These are phyloP conservation scores for Phtheirospermum japonicum DNA, from an alignment of 257 asterid species.

Conservation along the genomic window DNA sequence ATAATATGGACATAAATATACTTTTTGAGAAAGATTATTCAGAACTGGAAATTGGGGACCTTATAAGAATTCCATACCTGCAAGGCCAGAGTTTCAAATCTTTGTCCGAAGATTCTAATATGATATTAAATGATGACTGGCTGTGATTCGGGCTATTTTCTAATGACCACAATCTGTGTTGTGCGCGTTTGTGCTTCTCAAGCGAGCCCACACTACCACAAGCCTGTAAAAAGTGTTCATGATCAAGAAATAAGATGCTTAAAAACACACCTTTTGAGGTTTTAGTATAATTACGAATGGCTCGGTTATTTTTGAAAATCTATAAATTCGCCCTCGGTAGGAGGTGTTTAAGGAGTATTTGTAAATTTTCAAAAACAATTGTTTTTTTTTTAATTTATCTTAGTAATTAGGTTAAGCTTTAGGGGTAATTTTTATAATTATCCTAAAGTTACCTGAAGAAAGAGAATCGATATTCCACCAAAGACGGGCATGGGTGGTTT, in stretches of 20 bases:
- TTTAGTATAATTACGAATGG: neutral
- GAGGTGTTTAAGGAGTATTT: neutral
- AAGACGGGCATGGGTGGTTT: slow-evolving; percentile 39
- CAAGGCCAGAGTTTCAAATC: too few relatives aligned
- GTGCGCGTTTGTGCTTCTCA: slow-evolving; percentile 46
- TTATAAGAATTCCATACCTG: too few relatives aligned
- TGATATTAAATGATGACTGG: slow-evolving; percentile 45
- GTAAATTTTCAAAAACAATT: neutral
- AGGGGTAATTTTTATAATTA: neutral
- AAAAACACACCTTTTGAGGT: neutral
- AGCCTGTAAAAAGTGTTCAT: slow-evolving; percentile 19
- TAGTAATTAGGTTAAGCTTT: neutral
- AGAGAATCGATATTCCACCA: slow-evolving; percentile 56
- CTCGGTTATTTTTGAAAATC: too few relatives aligned
- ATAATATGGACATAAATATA: too few relatives aligned
- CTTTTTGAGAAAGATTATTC: too few relatives aligned
- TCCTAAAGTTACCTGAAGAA: slow-evolving; percentile 42
- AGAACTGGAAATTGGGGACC: too few relatives aligned
- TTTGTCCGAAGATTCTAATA: too few relatives aligned
- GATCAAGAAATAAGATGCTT: slow-evolving; percentile 1
- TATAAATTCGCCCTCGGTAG: neutral
- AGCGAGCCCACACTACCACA: slow-evolving; percentile 36
- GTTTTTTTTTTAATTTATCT: too few relatives aligned
- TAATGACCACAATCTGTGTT: slow-evolving; percentile 50
- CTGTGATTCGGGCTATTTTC: slow-evolving; percentile 35